Base-by-base conservation (phyloP, 2,329 filamentous ascomycete genomes). In the Hypoxylon rubiginosum region DNA sequence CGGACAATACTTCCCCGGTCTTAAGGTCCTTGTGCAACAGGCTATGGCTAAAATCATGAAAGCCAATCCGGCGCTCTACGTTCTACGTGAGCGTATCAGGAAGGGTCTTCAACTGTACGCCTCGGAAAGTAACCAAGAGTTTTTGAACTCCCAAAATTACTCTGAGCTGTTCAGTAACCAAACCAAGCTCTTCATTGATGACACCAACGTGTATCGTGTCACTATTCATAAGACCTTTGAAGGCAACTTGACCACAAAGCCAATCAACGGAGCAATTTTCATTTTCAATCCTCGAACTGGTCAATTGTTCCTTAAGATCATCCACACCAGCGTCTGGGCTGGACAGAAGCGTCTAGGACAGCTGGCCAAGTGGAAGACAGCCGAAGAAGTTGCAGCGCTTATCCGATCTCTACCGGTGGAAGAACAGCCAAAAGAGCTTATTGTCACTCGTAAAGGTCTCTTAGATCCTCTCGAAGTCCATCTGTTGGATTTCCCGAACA, bases 1-100 rank as follows among this genome's bases (percentile, higher is more conserved):
- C 74, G 96, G 96, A 55, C 95, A 97, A 82, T 99, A 97, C 83
- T 99, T 99, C 89, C 96, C 96, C 51, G 96, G 96, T 76, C 83
- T 99, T 67, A 99, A 99, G 85, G 92, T 94, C 51, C 87, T 99
- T 24, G 85, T 99, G 26, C 97, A 99, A 80, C 95, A 98, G 79
- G 96, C 97, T 5, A 99, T 99, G 97, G 94, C 94, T 52, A 99
- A 99, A 89, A 90, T 99, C 78, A 99, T 99, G 96, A 99, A 99
- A 82, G 95, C 96, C 39, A 99, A 99, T 76, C 96, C 96, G 15
- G 96, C 96, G 2, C 82, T 99, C 32, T 99, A 98, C 78, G 96
- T 99, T 55, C 83, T 99, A 64, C 92, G 96, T 64, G 96, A 99
- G 83, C 96, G 96, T 87, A 99, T 99, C 70, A 89, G 97, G 70